Evolutionary conservation across 306 rosid species (phyloP), one percentile per base, ranked within the genome.

Genomic region (Fagus sylvatica): DNA sequence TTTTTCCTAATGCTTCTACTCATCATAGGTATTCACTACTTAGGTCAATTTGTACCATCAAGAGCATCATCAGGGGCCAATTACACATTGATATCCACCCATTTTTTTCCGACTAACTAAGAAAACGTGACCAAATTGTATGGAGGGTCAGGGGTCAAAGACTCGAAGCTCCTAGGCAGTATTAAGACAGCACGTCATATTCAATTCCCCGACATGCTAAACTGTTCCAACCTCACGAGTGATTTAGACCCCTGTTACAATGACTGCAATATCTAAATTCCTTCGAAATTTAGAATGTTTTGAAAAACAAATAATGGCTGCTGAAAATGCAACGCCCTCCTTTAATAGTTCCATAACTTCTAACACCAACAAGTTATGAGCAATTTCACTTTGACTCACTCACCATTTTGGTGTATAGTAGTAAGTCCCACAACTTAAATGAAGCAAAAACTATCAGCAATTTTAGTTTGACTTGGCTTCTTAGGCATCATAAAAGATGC

Each of bases 381-480:
- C 51, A 12, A 10, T 46, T 46, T 46, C 51, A 46, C 54, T 16
- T 55, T 55, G 30, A 40, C 64, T 54, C 53, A n/a, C 10, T 12
- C 65, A 28, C 53, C 51, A 46, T 46, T 10, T 46, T 12, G 15
- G 15, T 10, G 62, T 5, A 39, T 53, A 39, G 37, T 75, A 46
- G 70, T 22, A 22, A 22, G 28, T 22, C 28, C 28, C 28, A 22
- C 28, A 22, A 22, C 28, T 22, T 22, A 22, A 22, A 22, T 22
- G 28, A 22, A 22, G 28, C 28, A 22, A 22, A 22, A 22, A 22
- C 48, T 55, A 48, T 67, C 75, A 41, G 30, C 66, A 78, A 75
- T 80, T 78, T 59, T 36, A 79, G 80, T 90, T 83, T 84, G 91
- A 85, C 91, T 85, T 85, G 87, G 81, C 90, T 81, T 87, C 80